Base-by-base conservation (phyloP, 108 stramenopile species). In the Discostella pseudostelligera region DNA sequence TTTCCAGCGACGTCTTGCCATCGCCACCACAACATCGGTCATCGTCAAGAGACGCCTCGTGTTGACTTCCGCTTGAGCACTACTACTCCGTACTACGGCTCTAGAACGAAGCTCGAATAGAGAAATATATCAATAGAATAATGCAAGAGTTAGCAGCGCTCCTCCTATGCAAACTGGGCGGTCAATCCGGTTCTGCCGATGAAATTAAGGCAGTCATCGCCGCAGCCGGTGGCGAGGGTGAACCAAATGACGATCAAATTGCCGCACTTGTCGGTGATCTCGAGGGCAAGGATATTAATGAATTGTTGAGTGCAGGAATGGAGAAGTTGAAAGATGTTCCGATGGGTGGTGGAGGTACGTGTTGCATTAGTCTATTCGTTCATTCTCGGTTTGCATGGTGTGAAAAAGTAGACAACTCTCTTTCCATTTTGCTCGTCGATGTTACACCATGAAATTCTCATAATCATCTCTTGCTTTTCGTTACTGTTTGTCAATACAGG, bases 311-410 rank as follows among this genome's bases (percentile, higher is more conserved):
- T 32, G 86, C 77, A 10, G 94, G 94, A 62, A 87, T 90, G 86
- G 90, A 78, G 56, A 90, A 90, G 65, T 61, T 95, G 73, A 95
- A 95, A 87, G 90, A 95, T 80, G 89, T 95, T 14, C 90, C 90
- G 37, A 84, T 95, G 81, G 94, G 94, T 54, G 93, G 92, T 55
- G 93, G 93, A 37, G 93, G 89, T 50, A n/a, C 37, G 5, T 39
- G 9, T 39, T 9, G 37, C 37, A 39, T 8, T 39, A n/a, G n/a
- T n/a, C n/a, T 39, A 58, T 56, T 14, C 46, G 67, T 35, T 49
- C 9, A 9, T 39, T 39, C 9, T 39, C 9, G 9, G 5, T 9
- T 8, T 39, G 5, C 37, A 5, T 39, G 5, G 37, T 39, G 37
- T 39, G 5, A 8, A 8, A 39, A n/a, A n/a, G n/a, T n/a, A n/a